Evolutionary conservation across 805 yeast genomes (phyloP).

Genomic region (Candida ponderosae): DNA sequence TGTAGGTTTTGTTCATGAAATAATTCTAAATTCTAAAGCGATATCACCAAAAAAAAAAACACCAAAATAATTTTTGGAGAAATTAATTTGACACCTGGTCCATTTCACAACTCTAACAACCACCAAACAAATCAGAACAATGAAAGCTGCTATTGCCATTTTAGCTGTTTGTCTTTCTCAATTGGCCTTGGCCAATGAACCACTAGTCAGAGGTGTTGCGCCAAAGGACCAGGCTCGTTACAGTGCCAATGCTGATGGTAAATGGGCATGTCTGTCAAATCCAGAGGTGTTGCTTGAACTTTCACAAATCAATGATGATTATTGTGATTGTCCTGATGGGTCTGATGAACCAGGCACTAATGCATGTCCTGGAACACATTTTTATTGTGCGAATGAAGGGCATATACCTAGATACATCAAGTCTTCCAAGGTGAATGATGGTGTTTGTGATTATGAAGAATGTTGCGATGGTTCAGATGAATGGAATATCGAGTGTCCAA

Average conservation of each 20-base stretch:
- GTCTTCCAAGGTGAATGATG: slow-evolving; percentile 70
- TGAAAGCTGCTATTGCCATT: no score
- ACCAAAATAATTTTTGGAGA: not conserved
- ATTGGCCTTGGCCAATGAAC: no score
- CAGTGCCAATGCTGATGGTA: slow-evolving; percentile 39
- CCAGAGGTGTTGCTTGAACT: slow-evolving; percentile 56
- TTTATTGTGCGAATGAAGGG: slow-evolving; percentile 77
- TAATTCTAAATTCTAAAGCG: no score
- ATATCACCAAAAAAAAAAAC: no score
- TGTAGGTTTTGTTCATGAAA: no score
- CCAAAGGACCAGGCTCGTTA: slow-evolving; percentile 31
- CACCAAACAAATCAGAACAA: no score
- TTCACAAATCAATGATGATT: slow-evolving; percentile 74
- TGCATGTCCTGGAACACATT: slow-evolving; percentile 54
- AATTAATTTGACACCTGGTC: not conserved
- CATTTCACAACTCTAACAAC: slow-evolving; percentile 4
- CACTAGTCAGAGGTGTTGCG: no score
- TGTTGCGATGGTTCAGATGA: slow-evolving; percentile 98
- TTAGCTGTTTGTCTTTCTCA: no score
- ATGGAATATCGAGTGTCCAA: slow-evolving; percentile 19
- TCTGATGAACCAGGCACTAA: slow-evolving; percentile 95
- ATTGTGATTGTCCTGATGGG: slow-evolving; percentile 97
- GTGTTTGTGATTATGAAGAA: slow-evolving; percentile 78
- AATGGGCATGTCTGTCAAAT: slow-evolving; percentile 65
- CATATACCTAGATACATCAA: slow-evolving; percentile 56